Conservation (phyloP, 1,284 basidiomycete species). For the Wallemia hederae region DNA sequence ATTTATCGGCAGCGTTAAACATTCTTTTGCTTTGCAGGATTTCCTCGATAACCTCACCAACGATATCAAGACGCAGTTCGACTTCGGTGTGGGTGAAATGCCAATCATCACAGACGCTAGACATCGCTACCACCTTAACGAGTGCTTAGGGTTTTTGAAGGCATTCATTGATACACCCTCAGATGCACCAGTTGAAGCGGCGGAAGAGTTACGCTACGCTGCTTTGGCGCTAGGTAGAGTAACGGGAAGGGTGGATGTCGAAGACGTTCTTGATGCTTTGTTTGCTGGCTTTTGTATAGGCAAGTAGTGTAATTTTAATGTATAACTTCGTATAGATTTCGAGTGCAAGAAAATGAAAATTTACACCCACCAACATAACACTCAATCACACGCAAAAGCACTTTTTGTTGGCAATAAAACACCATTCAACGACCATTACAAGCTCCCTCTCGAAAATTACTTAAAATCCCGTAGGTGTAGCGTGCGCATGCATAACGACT, state of each 20-base stretch:
- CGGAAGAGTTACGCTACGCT: conserved; percentile 60
- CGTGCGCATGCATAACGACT: not conserved
- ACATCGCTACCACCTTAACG: conserved; percentile 42
- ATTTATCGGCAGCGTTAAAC: conserved; percentile 36
- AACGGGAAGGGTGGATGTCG: conserved; percentile 37
- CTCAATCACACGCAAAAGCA: too few species aligned
- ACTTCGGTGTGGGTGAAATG: conserved; percentile 12
- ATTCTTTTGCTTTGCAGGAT: conserved; percentile 24
- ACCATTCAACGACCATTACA: not conserved
- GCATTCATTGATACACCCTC: conserved; percentile 23
- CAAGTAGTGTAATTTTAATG: conserved; percentile 7
- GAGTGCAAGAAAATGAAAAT: too few species aligned
- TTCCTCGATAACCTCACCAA: conserved; percentile 30
- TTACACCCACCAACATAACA: too few species aligned
- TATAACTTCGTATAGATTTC: too few species aligned
- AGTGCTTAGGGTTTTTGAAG: conserved; percentile 30
- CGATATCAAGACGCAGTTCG: conserved; percentile 22
- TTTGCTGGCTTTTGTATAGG: conserved; percentile 66
- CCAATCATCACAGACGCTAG: conserved; percentile 49
- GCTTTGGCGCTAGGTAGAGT: conserved; percentile 48
- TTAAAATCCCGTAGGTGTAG: not conserved
- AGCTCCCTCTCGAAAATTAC: not conserved
- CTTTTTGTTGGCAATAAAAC: too few species aligned
- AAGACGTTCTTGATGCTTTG: conserved; percentile 49
- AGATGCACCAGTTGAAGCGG: conserved; percentile 18